Evolutionary conservation across 2,329 filamentous ascomycete genomes (phyloP).

Genomic region (Cercospora zeina): DNA sequence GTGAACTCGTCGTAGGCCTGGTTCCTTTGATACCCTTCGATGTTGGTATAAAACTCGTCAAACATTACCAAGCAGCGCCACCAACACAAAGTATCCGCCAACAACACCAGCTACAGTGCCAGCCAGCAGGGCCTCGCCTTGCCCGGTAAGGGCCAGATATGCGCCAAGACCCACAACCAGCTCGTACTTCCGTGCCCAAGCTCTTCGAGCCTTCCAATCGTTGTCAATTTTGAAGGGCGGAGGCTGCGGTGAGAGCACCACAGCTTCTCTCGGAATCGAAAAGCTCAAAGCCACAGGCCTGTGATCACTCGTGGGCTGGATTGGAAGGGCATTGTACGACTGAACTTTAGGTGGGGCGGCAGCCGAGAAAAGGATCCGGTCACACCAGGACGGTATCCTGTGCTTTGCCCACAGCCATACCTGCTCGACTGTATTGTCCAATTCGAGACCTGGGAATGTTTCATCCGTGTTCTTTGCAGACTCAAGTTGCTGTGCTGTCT

Average conservation of each 20-base stretch:
- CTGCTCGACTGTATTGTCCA: constrained; percentile 29
- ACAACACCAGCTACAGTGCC: constrained; percentile 38
- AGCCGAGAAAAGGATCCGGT: constrained; percentile 75
- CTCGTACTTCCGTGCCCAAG: constrained; percentile 59
- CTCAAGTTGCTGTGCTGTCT: constrained; percentile 28
- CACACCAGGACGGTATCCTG: constrained; percentile 91
- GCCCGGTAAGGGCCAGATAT: constrained; percentile 54
- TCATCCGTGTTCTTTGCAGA: constrained; percentile 15
- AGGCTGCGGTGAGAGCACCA: constrained; percentile 24
- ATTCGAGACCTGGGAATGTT: constrained; percentile 25
- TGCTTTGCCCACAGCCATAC: constrained; percentile 66
- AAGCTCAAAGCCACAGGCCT: constrained; percentile 75
- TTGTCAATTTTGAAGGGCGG: constrained; percentile 37
- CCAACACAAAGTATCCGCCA: constrained; percentile 35
- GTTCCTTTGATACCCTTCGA: background rate
- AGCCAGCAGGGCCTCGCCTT: constrained; percentile 46
- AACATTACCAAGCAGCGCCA: constrained; percentile 17
- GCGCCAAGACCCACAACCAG: constrained; percentile 59
- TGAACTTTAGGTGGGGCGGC: constrained; percentile 47
- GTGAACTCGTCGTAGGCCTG: background rate
- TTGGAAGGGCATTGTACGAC: constrained; percentile 71
- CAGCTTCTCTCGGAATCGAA: constrained; percentile 56
- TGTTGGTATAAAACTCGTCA: background rate
- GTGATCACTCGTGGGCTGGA: constrained; percentile 84
- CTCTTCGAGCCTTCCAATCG: constrained; percentile 57